Percentiles rank a stretch among this genome's conserved stretches.
These are phyloP conservation scores for Talaromyces marneffei DNA, from an alignment of 2,329 filamentous ascomycete species.

Conservation along the genomic window DNA sequence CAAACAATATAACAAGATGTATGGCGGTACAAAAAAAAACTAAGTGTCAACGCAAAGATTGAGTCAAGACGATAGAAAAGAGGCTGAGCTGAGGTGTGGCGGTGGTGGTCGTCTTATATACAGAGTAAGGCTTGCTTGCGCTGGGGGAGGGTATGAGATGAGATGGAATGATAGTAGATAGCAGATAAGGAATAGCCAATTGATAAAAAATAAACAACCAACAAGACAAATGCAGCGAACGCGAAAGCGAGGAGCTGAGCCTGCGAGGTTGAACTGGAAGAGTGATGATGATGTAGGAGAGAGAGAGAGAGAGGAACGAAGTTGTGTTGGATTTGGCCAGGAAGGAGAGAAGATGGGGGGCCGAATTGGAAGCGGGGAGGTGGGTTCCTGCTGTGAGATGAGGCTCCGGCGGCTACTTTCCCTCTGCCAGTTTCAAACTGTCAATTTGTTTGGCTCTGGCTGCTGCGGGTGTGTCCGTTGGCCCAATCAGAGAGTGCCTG, in stretches of 20 bases:
- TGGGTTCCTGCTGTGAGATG: not conserved
- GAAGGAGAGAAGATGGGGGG: not conserved
- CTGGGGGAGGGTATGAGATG: not conserved
- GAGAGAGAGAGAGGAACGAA: not conserved
- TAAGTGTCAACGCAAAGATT: not conserved
- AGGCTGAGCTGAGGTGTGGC: slow-evolving; percentile 12
- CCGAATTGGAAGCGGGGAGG: not conserved
- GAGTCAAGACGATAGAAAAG: not conserved
- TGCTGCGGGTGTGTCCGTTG: not conserved
- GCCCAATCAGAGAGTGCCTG: not conserved
- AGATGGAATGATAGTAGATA: not conserved
- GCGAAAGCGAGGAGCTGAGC: not conserved
- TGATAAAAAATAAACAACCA: not conserved
- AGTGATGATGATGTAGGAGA: not conserved
- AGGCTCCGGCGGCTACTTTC: slow-evolving; percentile 9
- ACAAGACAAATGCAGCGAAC: not conserved
- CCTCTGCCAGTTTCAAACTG: not conserved
- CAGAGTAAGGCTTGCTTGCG: not conserved
- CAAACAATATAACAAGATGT: not conserved
- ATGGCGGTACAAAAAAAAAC: not conserved
- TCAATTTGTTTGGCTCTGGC: not conserved
- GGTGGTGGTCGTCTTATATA: slow-evolving; percentile 10
- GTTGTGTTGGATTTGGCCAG: not conserved
- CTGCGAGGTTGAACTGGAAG: not conserved
- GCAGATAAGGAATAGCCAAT: not conserved